A percentile compares a stretch with the other conserved stretches of the same genome.
phyloP scores from a whole-genome alignment of 2,329 filamentous ascomycete genomes.

The Ophiostoma sp. region DNA sequence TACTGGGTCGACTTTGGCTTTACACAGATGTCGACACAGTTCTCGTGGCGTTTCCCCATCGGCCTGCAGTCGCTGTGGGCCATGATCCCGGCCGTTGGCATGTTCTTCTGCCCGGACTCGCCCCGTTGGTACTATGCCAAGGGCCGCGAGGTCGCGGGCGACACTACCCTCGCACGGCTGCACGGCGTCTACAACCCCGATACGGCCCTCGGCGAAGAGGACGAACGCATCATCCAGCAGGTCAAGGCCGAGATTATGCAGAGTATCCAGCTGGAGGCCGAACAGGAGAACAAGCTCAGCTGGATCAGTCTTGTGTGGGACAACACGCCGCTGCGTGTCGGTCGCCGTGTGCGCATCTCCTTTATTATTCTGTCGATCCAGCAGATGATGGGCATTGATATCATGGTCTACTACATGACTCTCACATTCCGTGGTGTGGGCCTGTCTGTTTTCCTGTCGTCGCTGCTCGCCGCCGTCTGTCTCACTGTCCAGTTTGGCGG shows the following conservation, averaged over 20 bases:
- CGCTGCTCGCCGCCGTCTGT: not conserved
- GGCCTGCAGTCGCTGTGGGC: slow-evolving; percentile 8
- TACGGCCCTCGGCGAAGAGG: not conserved
- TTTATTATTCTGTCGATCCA: slow-evolving; percentile 14
- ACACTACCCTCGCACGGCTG: not conserved
- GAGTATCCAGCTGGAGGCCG: slow-evolving; percentile 14
- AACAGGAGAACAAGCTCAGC: slow-evolving; percentile 10
- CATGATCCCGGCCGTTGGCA: slow-evolving; percentile 3
- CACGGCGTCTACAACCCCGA: slow-evolving; percentile 7
- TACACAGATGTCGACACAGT: not conserved
- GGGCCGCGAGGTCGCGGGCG: slow-evolving; percentile 10
- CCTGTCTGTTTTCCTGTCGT: not conserved
- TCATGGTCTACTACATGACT: slow-evolving; percentile 1
- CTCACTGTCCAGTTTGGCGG: slow-evolving; percentile 8
- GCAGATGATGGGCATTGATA: slow-evolving; percentile 16
- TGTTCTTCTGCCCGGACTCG: slow-evolving; percentile 7
- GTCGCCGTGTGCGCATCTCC: not conserved
- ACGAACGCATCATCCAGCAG: not conserved
- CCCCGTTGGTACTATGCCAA: slow-evolving; percentile 16
- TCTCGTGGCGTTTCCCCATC: slow-evolving; percentile 12
- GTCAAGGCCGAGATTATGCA: slow-evolving; percentile 12
- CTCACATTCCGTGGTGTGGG: not conserved
- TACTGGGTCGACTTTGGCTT: slow-evolving; percentile 17
- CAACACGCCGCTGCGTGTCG: slow-evolving; percentile 5
- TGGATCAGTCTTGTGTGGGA: slow-evolving; percentile 11